Evolutionary conservation across 495 filamentous ascomycete species (phyloP), one percentile per base, ranked within the genome.

Genomic region (Paragyromitra xinjiangensis): DNA sequence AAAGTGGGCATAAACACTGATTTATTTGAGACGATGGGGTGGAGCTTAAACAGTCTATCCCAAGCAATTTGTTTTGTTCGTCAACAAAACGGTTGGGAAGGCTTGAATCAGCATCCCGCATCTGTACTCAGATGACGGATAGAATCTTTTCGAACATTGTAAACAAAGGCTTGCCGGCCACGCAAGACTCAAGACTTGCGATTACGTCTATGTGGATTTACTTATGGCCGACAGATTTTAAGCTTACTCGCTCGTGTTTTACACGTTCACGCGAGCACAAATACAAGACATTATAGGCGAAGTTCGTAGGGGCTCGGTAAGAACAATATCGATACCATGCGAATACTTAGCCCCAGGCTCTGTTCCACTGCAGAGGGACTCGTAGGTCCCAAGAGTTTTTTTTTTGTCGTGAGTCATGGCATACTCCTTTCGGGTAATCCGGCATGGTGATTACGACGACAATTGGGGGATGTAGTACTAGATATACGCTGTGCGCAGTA

Each of bases 371-470:
- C 70, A 73, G 70, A 55, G 37, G 67, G 62, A 71, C 59, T 77
- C 74, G 74, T 77, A 76, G 50, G 74, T 77, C 69, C 66, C 73
- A 64, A 72, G 69, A 26, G 29, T 37, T 48, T 72, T 76, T 74
- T 66, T 48, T 73, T 61, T 68, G 9, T n/a, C 51, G 26, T 74
- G 71, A 68, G 71, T 74, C 71, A 69, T 45, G 50, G 66, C 2
- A 64, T 71, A 34, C 37, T 73, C 53, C 44, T 68, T 67, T 63
- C 62, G 74, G 74, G 24, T 77, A 77, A 37, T 39, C 42, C 74
- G 62, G 74, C 74, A 55, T 58, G 29, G n/a, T 68, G 74, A 65
- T 77, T 73, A 77, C 74, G 74, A 75, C 73, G 73, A 71, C 73
- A n/a, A 9, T 34, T 64, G 39, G 16, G 14, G 5, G 61, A 26